Evolutionary conservation across 1,139 yeast genomes (phyloP).

Genomic region (Scheffersomyces lignicola): DNA sequence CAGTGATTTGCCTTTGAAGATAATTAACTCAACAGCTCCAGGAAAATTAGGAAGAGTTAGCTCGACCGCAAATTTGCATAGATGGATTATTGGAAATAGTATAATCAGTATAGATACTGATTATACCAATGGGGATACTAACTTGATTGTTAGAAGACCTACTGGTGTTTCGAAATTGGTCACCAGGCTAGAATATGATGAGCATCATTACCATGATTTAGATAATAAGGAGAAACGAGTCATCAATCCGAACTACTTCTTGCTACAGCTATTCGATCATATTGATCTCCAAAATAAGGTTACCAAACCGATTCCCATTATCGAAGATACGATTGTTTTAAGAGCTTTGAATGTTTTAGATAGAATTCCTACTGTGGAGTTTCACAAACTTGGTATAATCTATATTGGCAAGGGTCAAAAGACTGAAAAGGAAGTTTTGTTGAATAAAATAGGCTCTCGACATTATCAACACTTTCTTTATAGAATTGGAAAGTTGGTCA

Average conservation of each 20-base stretch:
- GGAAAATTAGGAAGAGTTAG: conserved; percentile 17
- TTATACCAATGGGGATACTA: conserved; percentile 51
- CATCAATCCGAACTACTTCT: conserved; percentile 27
- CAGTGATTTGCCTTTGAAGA: conserved; percentile 59
- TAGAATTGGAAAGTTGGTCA: conserved; percentile 58
- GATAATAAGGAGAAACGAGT: background rate
- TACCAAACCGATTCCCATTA: conserved; percentile 36
- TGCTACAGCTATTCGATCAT: conserved; percentile 34
- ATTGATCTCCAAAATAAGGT: conserved; percentile 16
- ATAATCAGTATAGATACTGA: conserved; percentile 61
- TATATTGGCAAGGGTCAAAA: conserved; percentile 71
- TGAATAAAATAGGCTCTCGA: conserved; percentile 64
- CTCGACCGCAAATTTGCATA: conserved; percentile 26
- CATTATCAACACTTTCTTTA: conserved; percentile 60
- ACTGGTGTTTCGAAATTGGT: conserved; percentile 59
- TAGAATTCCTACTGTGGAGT: conserved; percentile 74
- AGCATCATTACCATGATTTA: conserved; percentile 7
- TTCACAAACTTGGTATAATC: conserved; percentile 75
- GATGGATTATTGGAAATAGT: conserved; percentile 66
- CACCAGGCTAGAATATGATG: conserved; percentile 40
- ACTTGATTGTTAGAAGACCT: conserved; percentile 59
- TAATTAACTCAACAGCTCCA: conserved; percentile 25
- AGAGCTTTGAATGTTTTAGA: conserved; percentile 70
- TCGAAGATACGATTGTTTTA: conserved; percentile 49
- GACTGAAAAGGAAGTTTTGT: conserved; percentile 62